Evolutionary conservation across 371 early-diverging fungal species (phyloP).

Genomic region (Mucor velutinosus): DNA sequence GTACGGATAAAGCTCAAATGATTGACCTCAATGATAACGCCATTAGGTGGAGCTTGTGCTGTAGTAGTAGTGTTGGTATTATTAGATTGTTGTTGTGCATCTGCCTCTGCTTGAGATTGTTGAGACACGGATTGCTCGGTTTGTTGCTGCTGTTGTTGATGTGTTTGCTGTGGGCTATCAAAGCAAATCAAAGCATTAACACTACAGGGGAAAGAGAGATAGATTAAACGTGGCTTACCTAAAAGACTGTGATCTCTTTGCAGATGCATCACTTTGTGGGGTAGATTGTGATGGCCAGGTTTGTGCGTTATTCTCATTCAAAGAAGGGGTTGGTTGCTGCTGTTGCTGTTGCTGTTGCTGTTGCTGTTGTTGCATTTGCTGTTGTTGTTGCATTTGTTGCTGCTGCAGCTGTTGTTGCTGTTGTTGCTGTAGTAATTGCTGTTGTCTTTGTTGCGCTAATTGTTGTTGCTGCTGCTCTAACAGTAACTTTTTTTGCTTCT

Average conservation of each 20-base stretch:
- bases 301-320: background rate
- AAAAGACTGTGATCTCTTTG: background rate
- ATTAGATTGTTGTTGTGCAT: background rate
- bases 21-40: slow-evolving; percentile 50
- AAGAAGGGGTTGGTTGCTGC: background rate
- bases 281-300: background rate
- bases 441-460: slow-evolving; percentile 1
- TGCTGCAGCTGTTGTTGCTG: slow-evolving; percentile 7
- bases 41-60: slow-evolving; percentile 23
- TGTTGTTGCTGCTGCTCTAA: slow-evolving; percentile 3
- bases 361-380: slow-evolving; percentile 11
- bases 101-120: background rate
- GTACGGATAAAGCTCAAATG: slow-evolving; percentile 46
- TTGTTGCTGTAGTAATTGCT: slow-evolving; percentile 14
- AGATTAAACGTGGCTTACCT: background rate
- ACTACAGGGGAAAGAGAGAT: background rate
- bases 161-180: background rate
- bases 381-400: slow-evolving; percentile 21
- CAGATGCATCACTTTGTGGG: background rate
- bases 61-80: background rate
- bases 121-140: background rate
- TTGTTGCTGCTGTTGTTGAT: slow-evolving; percentile 1
- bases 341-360: slow-evolving; percentile 8
- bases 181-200: background rate
- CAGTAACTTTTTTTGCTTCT: background rate